Percentiles rank a stretch among this genome's conserved stretches.
phyloP scores from a whole-genome alignment of 805 yeast genomes.

The Yarrowia sp. region DNA sequence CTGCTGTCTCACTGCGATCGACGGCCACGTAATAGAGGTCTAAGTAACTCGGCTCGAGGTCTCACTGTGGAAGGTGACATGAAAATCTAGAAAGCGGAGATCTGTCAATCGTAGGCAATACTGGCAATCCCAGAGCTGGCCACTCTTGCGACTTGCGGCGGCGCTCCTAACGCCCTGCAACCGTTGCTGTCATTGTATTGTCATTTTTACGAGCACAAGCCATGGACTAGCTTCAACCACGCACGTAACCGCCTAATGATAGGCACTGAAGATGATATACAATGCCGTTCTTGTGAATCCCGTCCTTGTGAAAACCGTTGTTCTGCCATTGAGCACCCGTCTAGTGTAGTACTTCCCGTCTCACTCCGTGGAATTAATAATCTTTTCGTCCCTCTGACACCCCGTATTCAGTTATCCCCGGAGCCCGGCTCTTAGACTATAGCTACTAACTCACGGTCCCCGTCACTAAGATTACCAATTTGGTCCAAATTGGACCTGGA shows the following conservation, averaged over 20 bases:
- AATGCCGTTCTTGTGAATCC: too few relatives aligned
- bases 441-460: background rate
- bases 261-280: too few relatives aligned
- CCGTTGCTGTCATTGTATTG: too few relatives aligned
- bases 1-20: slow-evolving; percentile 13
- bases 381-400: background rate
- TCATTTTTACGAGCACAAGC: too few relatives aligned
- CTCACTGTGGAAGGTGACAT: slow-evolving; percentile 19
- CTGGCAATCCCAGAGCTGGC: background rate
- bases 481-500: slow-evolving; percentile 23
- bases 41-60: slow-evolving; percentile 20
- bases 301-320: too few relatives aligned
- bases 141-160: too few relatives aligned
- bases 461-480: slow-evolving; percentile 10
- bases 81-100: slow-evolving; percentile 28
- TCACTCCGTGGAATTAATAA: too few relatives aligned
- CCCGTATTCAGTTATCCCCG: background rate
- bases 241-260: too few relatives aligned
- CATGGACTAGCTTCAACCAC: too few relatives aligned
- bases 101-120: slow-evolving; percentile 7
- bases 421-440: slow-evolving; percentile 2
- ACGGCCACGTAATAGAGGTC: background rate
- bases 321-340: too few relatives aligned
- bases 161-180: too few relatives aligned
- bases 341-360: too few relatives aligned